phyloP scores from a whole-genome alignment of 768 basidiomycete genomes.

The Rubroboletus satanas region DNA sequence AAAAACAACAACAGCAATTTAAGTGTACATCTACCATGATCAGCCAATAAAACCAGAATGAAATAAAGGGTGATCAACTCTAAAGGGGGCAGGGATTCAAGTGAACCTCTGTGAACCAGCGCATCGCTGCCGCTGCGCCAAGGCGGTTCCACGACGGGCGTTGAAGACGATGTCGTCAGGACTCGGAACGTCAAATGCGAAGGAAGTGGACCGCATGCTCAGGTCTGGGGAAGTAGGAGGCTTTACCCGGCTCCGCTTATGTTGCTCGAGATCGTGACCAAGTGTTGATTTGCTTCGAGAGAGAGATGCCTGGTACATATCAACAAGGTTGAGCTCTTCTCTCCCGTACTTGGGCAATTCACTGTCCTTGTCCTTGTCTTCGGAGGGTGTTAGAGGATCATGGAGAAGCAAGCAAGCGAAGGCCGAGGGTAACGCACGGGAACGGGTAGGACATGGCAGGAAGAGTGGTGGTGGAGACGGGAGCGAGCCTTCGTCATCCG shows the following conservation, averaged over 20 bases:
- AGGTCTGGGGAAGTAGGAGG: slow-evolving; percentile 33
- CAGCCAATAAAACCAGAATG: slow-evolving; percentile 12
- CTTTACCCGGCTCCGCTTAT: slow-evolving; percentile 7
- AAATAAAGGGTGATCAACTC: slow-evolving; percentile 16
- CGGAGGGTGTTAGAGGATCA: slow-evolving; percentile 40
- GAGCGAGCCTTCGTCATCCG: slow-evolving; percentile 39
- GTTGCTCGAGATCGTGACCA: slow-evolving; percentile 9
- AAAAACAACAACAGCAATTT: slow-evolving; percentile 27
- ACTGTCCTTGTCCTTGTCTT: slow-evolving; percentile 36
- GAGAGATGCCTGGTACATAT: slow-evolving; percentile 28
- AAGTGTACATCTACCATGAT: slow-evolving; percentile 29
- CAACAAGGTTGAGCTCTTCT: slow-evolving; percentile 28
- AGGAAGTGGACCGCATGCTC: slow-evolving; percentile 36
- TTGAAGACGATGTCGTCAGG: slow-evolving; percentile 87
- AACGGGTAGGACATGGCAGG: slow-evolving; percentile 45
- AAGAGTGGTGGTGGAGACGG: slow-evolving; percentile 53
- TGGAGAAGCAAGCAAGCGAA: slow-evolving; percentile 70
- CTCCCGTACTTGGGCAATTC: slow-evolving; percentile 31
- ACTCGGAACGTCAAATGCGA: slow-evolving; percentile 79
- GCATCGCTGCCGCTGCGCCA: slow-evolving; percentile 39
- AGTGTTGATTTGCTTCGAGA: slow-evolving; percentile 31
- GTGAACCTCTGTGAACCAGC: slow-evolving; percentile 1
- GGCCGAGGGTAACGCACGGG: slow-evolving; percentile 73
- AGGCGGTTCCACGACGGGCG: slow-evolving; percentile 72
- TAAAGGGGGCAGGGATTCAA: not conserved